Conservation (phyloP, 2,329 filamentous ascomycete genomes). For the Diaporthe caulivora region DNA sequence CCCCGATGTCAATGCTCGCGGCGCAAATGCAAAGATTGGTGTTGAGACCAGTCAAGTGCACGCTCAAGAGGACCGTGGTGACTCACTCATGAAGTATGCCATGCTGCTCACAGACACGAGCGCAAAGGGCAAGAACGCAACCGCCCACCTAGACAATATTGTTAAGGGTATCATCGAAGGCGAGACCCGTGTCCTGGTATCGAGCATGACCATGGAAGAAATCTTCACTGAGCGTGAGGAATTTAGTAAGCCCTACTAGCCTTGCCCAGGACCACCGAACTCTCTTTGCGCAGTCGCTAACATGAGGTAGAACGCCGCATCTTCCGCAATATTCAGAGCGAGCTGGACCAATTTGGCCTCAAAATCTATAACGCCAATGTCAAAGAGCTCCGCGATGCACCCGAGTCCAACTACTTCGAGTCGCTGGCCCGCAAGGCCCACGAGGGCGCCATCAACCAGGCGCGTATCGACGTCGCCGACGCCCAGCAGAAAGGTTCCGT, state of each 20-base stretch:
- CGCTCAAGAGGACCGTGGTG: conserved; percentile 62
- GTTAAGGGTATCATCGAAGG: conserved; percentile 93
- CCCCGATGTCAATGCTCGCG: conserved; percentile 76
- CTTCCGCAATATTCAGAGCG: conserved; percentile 80
- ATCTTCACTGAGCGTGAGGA: conserved; percentile 61
- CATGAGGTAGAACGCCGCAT: conserved; percentile 68
- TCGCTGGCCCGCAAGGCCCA: conserved; percentile 86
- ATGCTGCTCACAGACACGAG: conserved; percentile 77
- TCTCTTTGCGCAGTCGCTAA: background rate
- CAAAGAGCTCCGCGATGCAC: conserved; percentile 88
- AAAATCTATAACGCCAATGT: conserved; percentile 81
- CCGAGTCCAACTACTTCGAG: conserved; percentile 84
- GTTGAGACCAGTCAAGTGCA: conserved; percentile 40
- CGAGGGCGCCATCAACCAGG: conserved; percentile 86
- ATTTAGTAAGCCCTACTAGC: conserved; percentile 42
- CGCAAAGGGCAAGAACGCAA: conserved; percentile 52
- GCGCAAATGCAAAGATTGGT: conserved; percentile 54
- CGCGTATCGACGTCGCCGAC: conserved; percentile 74
- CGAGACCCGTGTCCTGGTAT: conserved; percentile 85
- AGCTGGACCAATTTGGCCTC: conserved; percentile 84
- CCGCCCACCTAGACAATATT: conserved; percentile 81
- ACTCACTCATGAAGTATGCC: conserved; percentile 84
- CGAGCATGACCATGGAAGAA: conserved; percentile 93
- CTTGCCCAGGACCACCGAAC: too few species aligned
- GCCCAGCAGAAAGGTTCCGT: conserved; percentile 77